phyloP scores from a whole-genome alignment of 2,329 filamentous ascomycete species.

The Neofusicoccum ribis region DNA sequence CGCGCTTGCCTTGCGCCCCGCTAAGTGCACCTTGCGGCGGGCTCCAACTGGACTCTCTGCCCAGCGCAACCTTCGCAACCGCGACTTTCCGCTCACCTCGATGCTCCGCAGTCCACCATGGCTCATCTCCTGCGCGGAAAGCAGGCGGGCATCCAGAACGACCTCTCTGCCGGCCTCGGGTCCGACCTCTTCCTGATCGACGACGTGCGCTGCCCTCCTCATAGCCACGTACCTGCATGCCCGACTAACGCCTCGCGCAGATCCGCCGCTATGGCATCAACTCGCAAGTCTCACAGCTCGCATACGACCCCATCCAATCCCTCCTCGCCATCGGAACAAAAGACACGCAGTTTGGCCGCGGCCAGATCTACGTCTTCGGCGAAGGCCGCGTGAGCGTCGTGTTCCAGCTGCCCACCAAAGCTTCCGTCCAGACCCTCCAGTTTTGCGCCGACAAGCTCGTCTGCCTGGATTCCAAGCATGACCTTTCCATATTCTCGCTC shows the following conservation, averaged over 20 bases:
- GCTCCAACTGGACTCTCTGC: neutral
- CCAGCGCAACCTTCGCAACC: slow-evolving; percentile 1
- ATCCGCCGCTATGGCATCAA: slow-evolving; percentile 75
- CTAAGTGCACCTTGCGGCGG: slow-evolving; percentile 9
- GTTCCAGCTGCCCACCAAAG: slow-evolving; percentile 68
- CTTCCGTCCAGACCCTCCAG: slow-evolving; percentile 74
- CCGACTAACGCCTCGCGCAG: slow-evolving; percentile 33
- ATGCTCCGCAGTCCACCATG: slow-evolving; percentile 54
- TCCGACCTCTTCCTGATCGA: slow-evolving; percentile 80
- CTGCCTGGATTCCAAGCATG: slow-evolving; percentile 81
- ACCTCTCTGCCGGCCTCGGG: slow-evolving; percentile 79
- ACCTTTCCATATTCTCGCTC: slow-evolving; percentile 81
- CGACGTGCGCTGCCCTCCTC: slow-evolving; percentile 57
- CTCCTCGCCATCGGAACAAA: slow-evolving; percentile 89
- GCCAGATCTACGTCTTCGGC: slow-evolving; percentile 87
- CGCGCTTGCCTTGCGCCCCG: slow-evolving; percentile 11
- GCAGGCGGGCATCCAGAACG: slow-evolving; percentile 88
- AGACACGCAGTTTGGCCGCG: slow-evolving; percentile 80
- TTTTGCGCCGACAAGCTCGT: slow-evolving; percentile 86
- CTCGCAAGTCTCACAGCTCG: slow-evolving; percentile 68
- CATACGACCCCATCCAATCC: slow-evolving; percentile 92
- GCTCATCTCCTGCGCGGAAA: slow-evolving; percentile 86
- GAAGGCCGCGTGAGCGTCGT: slow-evolving; percentile 76
- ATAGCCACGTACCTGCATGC: slow-evolving; percentile 27
- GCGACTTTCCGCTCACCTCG: neutral